Evolutionary conservation across 306 rosid genomes (phyloP).

Genomic region (Vicia villosa): DNA sequence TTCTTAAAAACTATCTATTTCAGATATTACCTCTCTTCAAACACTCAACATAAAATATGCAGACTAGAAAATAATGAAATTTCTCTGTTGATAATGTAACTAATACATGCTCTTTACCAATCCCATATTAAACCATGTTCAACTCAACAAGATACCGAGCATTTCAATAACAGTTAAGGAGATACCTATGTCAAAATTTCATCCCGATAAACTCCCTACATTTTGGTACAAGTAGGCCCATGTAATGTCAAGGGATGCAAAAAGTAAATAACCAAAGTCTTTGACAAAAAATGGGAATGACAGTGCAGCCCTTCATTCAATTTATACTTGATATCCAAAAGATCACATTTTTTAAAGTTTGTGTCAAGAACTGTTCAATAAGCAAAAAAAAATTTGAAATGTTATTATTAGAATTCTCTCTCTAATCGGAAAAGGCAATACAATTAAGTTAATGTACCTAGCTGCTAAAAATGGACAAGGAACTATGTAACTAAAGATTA

Average conservation of each 20-base stretch:
- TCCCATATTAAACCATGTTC: constrained; percentile 8
- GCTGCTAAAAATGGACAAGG: constrained; percentile 7
- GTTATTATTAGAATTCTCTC: not conserved
- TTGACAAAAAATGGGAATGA: not conserved
- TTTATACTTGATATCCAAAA: constrained; percentile 1
- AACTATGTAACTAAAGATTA: not conserved
- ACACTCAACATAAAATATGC: not conserved
- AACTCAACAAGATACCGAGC: not conserved
- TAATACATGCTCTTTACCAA: not conserved
- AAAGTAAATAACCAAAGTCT: constrained; percentile 9
- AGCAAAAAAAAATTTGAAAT: not conserved
- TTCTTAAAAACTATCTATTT: too few relatives aligned
- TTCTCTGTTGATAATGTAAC: not conserved
- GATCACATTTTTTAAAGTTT: not conserved
- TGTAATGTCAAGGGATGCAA: constrained; percentile 1
- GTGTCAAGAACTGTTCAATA: constrained; percentile 24
- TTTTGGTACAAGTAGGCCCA: not conserved
- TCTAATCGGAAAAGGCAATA: not conserved
- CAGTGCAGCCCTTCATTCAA: constrained; percentile 4
- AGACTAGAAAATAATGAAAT: not conserved
- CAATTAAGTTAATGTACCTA: not conserved
- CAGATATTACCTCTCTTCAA: too few relatives aligned
- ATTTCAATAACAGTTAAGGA: not conserved
- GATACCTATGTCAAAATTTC: not conserved
- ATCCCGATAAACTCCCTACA: constrained; percentile 2